Evolutionary conservation across 2,329 filamentous ascomycete genomes (phyloP), one percentile per base, ranked within the genome.

Genomic region (Diaporthe nobilis): DNA sequence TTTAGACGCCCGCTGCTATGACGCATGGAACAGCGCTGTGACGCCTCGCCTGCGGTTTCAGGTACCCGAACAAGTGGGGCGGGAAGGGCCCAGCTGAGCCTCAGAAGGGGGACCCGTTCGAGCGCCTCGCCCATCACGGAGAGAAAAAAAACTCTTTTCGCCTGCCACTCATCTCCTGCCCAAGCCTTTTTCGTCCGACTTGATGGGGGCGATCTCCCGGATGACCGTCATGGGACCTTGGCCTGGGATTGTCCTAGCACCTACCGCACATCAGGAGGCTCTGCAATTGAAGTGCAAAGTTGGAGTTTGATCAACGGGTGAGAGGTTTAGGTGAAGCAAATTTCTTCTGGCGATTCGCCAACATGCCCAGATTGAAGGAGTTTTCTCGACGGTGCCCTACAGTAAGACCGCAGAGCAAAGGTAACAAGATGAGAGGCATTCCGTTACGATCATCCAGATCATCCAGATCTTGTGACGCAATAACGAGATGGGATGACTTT

Each of bases 21-120:
- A 73, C 71, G 58, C 71, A 65, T 53, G 71, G 39, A 63, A 47
- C 58, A 25, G 71, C 58, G 58, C 71, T 73, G 71, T 73, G 58
- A 73, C 71, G 28, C 47, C 55, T 47, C 37, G 58, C 44, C 49
- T 65, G 34, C 37, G 42, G 71, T 73, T 73, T 73, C 71, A 73
- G 58, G 34, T 55, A 51, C 39, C 58, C 25, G 47, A 51, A 44
- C 51, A 65, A 44, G 71, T 65, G 71, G 71, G 47, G 49, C 58
- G 58, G 5, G 6, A 28, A 13, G 58, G 39, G 20, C 60, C 44
- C 58, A 73, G 61, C 71, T 65, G 37, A 53, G 37, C 57, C 47
- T 65, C 34, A 25, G 17, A 65, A 57, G 31, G 20, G 20, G 28
- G 51, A 28, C 42, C 44, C 53, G 15, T 60, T 4, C 28, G 42